Evolutionary conservation across 108 stramenopile species (phyloP).

Genomic region (Pseudonitzschia pungens): DNA sequence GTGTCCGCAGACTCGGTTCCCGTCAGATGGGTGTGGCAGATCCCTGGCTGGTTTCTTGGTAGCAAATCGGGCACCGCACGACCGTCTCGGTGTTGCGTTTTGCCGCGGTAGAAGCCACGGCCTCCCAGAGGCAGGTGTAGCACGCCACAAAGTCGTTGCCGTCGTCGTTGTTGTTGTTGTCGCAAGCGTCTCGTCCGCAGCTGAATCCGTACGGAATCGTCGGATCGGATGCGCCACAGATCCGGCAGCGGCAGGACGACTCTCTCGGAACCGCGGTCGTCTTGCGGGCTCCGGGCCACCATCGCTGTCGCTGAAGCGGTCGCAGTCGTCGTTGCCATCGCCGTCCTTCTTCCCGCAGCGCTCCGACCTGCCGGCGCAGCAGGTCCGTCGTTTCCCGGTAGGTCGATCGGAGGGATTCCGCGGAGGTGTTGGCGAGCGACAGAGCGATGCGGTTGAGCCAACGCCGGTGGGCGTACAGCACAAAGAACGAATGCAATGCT

Average conservation of each 20-base stretch:
- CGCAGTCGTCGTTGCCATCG: too few species aligned
- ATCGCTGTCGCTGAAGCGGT: too few species aligned
- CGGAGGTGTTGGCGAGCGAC: background rate
- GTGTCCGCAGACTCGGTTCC: too few species aligned
- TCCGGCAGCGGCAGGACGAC: background rate
- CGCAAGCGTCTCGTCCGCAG: background rate
- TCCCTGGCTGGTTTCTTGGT: too few species aligned
- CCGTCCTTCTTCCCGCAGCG: background rate
- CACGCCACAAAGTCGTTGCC: background rate
- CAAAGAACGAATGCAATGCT: background rate
- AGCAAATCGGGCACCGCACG: too few species aligned
- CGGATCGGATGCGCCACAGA: background rate
- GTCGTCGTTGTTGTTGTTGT: background rate
- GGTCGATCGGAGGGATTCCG: background rate
- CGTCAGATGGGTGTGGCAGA: too few species aligned
- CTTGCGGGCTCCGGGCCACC: background rate
- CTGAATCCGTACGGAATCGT: background rate
- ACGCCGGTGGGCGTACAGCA: background rate
- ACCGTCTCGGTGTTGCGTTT: too few species aligned
- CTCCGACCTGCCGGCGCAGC: background rate
- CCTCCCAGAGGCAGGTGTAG: constrained; percentile 2
- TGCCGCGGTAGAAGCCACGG: background rate
- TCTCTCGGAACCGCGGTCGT: background rate
- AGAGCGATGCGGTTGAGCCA: background rate
- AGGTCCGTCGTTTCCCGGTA: background rate